Conservation (phyloP, 2,329 filamentous ascomycete genomes). For the Epichloe typhina region DNA sequence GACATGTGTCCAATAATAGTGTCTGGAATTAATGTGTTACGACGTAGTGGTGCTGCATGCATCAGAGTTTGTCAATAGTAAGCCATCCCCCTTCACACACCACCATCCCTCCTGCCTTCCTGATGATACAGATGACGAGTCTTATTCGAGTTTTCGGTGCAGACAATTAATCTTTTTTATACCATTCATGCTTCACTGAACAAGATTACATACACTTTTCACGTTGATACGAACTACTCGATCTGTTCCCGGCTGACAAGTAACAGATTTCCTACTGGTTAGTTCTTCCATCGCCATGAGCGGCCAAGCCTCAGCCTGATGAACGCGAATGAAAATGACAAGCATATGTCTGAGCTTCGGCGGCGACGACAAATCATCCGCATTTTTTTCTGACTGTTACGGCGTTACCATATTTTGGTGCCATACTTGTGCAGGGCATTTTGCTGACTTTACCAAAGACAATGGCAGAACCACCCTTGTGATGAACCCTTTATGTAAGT, state of each 20-base stretch:
- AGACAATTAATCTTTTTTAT: constrained; percentile 50
- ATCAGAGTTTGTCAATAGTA: neutral
- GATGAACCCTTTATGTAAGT: constrained; percentile 13
- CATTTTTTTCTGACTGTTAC: constrained; percentile 11
- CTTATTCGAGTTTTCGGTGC: constrained; percentile 62
- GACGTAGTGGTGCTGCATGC: neutral
- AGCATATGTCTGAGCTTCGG: constrained; percentile 90
- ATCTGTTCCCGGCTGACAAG: constrained; percentile 11
- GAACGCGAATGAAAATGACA: constrained; percentile 78
- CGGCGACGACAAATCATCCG: constrained; percentile 28
- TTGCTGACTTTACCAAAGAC: constrained; percentile 1
- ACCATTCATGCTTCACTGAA: constrained; percentile 61
- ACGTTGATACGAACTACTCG: neutral
- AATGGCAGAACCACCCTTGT: neutral
- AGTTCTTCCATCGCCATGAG: constrained; percentile 9
- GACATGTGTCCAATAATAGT: neutral
- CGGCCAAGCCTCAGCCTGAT: constrained; percentile 44
- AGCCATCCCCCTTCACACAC: neutral
- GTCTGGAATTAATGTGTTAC: neutral
- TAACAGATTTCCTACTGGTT: constrained; percentile 6
- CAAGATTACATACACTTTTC: neutral
- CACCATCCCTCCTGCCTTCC: neutral
- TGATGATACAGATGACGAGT: constrained; percentile 52
- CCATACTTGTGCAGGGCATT: constrained; percentile 2
- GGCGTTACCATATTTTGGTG: constrained; percentile 6